Evolutionary conservation across 148 eudicot genomes (phyloP).

Genomic region (Suaeda aralocaspica): DNA sequence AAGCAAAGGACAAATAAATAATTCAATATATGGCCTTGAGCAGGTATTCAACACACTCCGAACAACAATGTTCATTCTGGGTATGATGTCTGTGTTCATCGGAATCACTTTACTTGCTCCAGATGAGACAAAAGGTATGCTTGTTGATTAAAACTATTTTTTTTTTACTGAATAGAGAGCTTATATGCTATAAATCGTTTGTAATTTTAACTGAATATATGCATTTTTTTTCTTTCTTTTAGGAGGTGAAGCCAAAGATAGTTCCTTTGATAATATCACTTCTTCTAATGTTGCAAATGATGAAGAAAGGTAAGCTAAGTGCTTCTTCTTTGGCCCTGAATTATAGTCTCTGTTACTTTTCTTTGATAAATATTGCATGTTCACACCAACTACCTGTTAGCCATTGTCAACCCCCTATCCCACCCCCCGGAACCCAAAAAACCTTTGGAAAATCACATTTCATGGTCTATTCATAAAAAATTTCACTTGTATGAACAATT

Average conservation of each 20-base stretch:
- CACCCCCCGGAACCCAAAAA: too few species aligned
- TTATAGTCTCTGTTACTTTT: not conserved
- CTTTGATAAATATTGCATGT: not conserved
- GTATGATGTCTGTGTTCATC: slow-evolving; percentile 86
- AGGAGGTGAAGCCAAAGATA: slow-evolving; percentile 80
- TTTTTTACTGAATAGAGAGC: not conserved
- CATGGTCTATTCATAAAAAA: too few species aligned
- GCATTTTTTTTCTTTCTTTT: slow-evolving; percentile 26
- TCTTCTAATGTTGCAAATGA: slow-evolving; percentile 52
- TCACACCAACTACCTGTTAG: too few species aligned
- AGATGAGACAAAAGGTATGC: slow-evolving; percentile 81
- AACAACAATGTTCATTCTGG: slow-evolving; percentile 82
- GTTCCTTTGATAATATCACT: slow-evolving; percentile 45
- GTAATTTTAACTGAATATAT: slow-evolving; percentile 7
- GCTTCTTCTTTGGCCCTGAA: not conserved
- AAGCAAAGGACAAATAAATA: slow-evolving; percentile 1
- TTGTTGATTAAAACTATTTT: not conserved
- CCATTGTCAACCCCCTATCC: too few species aligned
- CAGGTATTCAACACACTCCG: slow-evolving; percentile 82
- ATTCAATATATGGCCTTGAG: slow-evolving; percentile 8
- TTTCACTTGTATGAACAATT: too few species aligned
- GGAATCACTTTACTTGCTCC: slow-evolving; percentile 97
- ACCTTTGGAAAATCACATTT: too few species aligned
- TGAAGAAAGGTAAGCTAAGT: slow-evolving; percentile 48
- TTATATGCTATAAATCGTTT: not conserved